These are phyloP conservation scores for Pseudopediastrum boryanum DNA, from an alignment of 139 green algal genomes.

Conservation along the genomic window DNA sequence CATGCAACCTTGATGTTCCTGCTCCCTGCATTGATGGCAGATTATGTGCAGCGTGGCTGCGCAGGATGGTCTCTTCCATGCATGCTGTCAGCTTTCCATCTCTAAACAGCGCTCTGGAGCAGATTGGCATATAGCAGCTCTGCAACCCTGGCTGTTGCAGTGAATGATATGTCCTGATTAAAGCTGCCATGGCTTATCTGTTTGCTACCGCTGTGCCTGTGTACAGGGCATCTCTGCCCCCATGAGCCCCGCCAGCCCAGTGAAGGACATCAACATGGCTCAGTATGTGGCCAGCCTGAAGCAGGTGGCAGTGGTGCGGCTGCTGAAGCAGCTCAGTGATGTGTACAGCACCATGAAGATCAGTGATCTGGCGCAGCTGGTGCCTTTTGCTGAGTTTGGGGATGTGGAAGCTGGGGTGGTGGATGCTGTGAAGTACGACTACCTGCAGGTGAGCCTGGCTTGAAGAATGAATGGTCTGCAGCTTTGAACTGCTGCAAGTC, in stretches of 20 bases:
- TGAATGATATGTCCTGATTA: too few relatives aligned
- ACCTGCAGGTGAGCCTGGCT: conserved; percentile 70
- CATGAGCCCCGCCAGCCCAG: conserved; percentile 62
- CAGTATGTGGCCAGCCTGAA: conserved; percentile 54
- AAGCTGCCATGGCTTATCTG: background rate
- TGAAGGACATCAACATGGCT: conserved; percentile 65
- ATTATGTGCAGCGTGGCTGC: too few relatives aligned
- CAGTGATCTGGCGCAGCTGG: conserved; percentile 48
- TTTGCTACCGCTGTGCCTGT: background rate
- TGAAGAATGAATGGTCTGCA: too few relatives aligned
- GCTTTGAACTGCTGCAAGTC: too few relatives aligned
- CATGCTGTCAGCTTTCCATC: too few relatives aligned
- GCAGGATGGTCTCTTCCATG: too few relatives aligned
- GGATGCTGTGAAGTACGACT: conserved; percentile 89
- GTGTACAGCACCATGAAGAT: conserved; percentile 70
- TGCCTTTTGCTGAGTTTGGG: conserved; percentile 62
- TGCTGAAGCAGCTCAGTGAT: conserved; percentile 91
- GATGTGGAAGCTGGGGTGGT: conserved; percentile 89
- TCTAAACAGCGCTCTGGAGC: too few relatives aligned
- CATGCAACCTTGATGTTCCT: too few relatives aligned
- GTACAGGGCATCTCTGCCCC: conserved; percentile 12
- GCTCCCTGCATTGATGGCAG: too few relatives aligned
- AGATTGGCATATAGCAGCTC: too few relatives aligned
- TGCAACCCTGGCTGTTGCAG: too few relatives aligned
- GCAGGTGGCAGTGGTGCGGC: conserved; percentile 77